phyloP scores from a whole-genome alignment of 208 protist genomes.

The Naegleria lovaniensis region DNA sequence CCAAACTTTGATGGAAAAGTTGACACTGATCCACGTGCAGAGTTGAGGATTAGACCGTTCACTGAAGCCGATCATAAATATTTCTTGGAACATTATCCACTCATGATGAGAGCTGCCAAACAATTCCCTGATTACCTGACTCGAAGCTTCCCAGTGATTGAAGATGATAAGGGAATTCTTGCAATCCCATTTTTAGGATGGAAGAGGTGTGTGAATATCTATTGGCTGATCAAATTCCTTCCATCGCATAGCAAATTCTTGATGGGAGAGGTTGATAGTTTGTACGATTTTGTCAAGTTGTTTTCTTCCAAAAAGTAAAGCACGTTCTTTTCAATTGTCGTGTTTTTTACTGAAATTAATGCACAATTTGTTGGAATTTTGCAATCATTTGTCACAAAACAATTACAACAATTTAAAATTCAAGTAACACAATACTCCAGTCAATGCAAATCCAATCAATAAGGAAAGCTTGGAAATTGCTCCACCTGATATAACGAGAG shows the following conservation, averaged over 20 bases:
- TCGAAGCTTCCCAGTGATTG: neutral
- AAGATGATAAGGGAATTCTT: neutral
- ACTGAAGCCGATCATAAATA: neutral
- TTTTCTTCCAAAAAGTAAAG: neutral
- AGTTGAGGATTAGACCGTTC: neutral
- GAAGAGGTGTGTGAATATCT: neutral
- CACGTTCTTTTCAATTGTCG: no score
- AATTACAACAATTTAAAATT: no score
- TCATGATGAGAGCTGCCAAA: neutral
- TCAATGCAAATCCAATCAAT: no score
- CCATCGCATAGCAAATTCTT: neutral
- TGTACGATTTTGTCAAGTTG: conserved; percentile 5
- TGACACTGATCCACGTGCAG: neutral
- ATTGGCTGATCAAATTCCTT: neutral
- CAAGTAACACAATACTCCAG: no score
- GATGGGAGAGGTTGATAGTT: neutral
- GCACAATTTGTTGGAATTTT: no score
- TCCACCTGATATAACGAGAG: no score
- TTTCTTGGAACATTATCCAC: neutral
- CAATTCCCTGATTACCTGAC: neutral
- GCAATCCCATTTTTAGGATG: neutral
- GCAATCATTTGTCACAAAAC: no score
- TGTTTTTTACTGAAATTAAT: no score
- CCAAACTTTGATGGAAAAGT: conserved; percentile 3
- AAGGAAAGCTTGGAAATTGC: no score